Conservation (phyloP, 208 protist species). For the Trypanosoma avium region DNA sequence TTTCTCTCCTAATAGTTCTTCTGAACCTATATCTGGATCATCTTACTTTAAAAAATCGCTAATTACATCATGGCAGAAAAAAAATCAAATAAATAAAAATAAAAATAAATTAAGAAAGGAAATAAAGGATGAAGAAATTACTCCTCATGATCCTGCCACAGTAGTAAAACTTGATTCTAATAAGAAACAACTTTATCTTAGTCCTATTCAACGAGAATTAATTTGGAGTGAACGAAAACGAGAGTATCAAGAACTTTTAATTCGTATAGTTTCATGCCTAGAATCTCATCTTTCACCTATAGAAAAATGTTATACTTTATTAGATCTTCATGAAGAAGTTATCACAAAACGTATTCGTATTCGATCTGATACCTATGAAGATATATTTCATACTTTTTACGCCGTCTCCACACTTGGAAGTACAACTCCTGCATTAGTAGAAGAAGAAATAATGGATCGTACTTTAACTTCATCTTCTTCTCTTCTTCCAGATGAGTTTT, state of each 20-base stretch:
- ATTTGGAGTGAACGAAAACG: slow-evolving; percentile 58
- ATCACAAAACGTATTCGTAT: slow-evolving; percentile 61
- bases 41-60: too few species aligned
- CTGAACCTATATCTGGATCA: too few species aligned
- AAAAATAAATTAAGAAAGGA: slow-evolving; percentile 14
- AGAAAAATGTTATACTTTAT: slow-evolving; percentile 61
- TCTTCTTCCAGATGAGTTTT: slow-evolving; percentile 46
- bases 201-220: slow-evolving; percentile 43
- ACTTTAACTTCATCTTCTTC: slow-evolving; percentile 3
- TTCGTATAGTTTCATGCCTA: slow-evolving; percentile 54
- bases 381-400: slow-evolving; percentile 75
- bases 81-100: slow-evolving; percentile 5
- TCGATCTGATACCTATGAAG: slow-evolving; percentile 78
- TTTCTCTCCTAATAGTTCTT: too few species aligned
- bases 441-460: slow-evolving; percentile 27
- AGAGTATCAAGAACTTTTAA: slow-evolving; percentile 55
- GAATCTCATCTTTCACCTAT: slow-evolving; percentile 65
- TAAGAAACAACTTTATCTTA: slow-evolving; percentile 42
- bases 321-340: slow-evolving; percentile 64
- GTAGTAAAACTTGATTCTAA: slow-evolving; percentile 52
- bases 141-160: slow-evolving; percentile 62
- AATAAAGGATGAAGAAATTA: slow-evolving; percentile 1
- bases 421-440: slow-evolving; percentile 11
- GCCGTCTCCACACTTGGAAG: slow-evolving; percentile 38
- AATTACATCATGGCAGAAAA: too few species aligned